Base-by-base conservation (phyloP, 2,329 filamentous ascomycete species). In the Zymoseptoria tritici region DNA sequence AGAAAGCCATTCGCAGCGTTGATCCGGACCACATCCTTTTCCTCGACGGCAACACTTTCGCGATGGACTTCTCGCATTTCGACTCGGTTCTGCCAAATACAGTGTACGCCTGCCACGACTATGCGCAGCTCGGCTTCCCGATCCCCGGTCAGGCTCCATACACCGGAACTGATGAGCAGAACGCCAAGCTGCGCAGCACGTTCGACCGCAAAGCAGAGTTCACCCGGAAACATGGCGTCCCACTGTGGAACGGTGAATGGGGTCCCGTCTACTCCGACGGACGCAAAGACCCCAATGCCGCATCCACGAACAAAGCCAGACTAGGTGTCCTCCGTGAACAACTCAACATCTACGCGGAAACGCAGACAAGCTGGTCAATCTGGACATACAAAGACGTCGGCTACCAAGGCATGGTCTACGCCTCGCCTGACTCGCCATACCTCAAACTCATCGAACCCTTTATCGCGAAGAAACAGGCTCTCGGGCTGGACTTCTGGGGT, bases 401-500 rank as follows among this genome's bases (percentile, higher is more conserved):
- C 3, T 62, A 71, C 11, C 71, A 74, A 57, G 72, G 68, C 5
- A 73, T 73, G 70, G 58, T 69, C 8, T 62, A 70, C 52, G 31
- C 62, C n/a, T 36, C 56, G n/a, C 63, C 63, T 8, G 55, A 63
- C 49, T 62, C 63, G 9, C 54, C 64, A 9, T 73, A 81, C 71
- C 82, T 83, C 69, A 74, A 74, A 21, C 77, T 79, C 2, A 77
- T 85, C 50, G 67, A 74, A 19, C 76, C 78, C 0, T 83, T 85
- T 57, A 68, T 85, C 0, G 76, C 79, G 54, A 85, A 84, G 74
- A 85, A 86, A 68, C 75, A 78, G 8, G 66, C 68, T 0, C 73
- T 83, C 2, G 79, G 80, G 22, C 73, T 85, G 2, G 83, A 85
- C 67, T 78, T 78, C 16, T 85, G 83, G 83, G 83, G 81, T 0